Evolutionary conservation across 352 stramenopile species (phyloP), one percentile per base, ranked within the genome.

Genomic region (Globisporangium apiculatum): DNA sequence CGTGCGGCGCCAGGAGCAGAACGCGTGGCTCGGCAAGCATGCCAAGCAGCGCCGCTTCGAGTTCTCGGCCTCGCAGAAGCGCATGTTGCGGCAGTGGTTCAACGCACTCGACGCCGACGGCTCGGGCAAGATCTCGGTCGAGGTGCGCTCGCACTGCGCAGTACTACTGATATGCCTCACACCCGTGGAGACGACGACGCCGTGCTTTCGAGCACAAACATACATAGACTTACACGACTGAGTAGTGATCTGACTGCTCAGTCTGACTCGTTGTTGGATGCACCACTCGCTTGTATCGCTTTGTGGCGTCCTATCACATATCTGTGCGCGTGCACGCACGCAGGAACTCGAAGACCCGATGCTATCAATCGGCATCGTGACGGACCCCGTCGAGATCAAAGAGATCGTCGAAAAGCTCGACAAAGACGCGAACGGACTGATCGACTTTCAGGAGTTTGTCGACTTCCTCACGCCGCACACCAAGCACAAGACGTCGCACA

Each of bases 391-490:
- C 9, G 82, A 91, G 66, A 86, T 89, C 53, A 58, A 71, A 31
- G 58, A 72, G 47, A 83, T 91, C 35, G 78, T 89, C 12, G 68
- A 56, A 9, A 73, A 70, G 17, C 57, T 91, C 6, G 82, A 91
- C 64, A 87, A 80, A 40, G 79, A 91, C 61, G 67, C 72, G 8
- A 91, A 85, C 60, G 82, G 77, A 2, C 70, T 75, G 48, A 89
- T 91, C 54, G 82, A 91, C 58, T 91, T 91, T 56, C 64, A 83
- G 11, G 82, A 91, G 66, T 91, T 91, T 51, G 77, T 91, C 2
- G 74, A 80, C 10, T 86, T 89, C 46, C 66, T 91, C 24, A 91
- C 79, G 36, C 82, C 82, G 14, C 75, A 87, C 41, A 36, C 67
- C 7, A 73, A 70, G 11, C 58, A 65, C 40, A 77, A 75, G 40